Base-by-base conservation (phyloP, 1,284 basidiomycete species). In the Schizopora paradoxa region DNA sequence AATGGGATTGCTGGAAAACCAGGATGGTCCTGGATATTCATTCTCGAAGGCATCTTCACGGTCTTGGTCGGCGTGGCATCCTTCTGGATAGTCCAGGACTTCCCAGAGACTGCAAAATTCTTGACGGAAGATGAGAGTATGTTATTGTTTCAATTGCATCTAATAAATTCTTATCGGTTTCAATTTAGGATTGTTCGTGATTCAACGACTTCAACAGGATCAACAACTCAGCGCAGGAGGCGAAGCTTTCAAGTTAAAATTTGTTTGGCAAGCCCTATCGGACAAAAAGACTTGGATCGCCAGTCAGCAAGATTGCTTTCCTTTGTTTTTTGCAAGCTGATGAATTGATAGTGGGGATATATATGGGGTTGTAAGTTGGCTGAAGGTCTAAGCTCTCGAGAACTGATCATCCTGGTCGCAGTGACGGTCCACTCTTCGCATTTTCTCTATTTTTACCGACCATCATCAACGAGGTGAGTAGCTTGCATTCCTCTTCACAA, bases 11-110 rank as follows among this genome's bases (percentile, higher is more conserved):
- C 73, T 2, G 76, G 79, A 23, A 76, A 72, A 54, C 66, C 73
- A 16, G 81, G 65, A 10, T 76, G 74, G 72, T 67, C 72, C 10
- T 82, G 80, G 81, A 84, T 86, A 45, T 85, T 87, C 62, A 87
- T 89, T 49, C 65, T 90, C 3, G 86, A 89, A 62, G 86, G 86
- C 7, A 65, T 88, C 29, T 68, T 76, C 34, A 90, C 86, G 0
- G 67, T 87, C 25, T 18, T 77, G 6, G 66, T 71, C 35, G 77
- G 72, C 1, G 41, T 67, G 8, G 61, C 61, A 0, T 74, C 76
- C 6, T 79, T 74, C 67, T 79, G 69, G 64, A 65, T 79, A 52
- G 65, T 79, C 28, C 65, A 72, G 45, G 78, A 82, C 60, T 79
- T 79, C 57, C 78, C 79, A 0, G 76, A 76, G 46, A 75, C 68